Conservation (phyloP, 2,329 filamentous ascomycete species). For the Monosporascus cannonballus region DNA sequence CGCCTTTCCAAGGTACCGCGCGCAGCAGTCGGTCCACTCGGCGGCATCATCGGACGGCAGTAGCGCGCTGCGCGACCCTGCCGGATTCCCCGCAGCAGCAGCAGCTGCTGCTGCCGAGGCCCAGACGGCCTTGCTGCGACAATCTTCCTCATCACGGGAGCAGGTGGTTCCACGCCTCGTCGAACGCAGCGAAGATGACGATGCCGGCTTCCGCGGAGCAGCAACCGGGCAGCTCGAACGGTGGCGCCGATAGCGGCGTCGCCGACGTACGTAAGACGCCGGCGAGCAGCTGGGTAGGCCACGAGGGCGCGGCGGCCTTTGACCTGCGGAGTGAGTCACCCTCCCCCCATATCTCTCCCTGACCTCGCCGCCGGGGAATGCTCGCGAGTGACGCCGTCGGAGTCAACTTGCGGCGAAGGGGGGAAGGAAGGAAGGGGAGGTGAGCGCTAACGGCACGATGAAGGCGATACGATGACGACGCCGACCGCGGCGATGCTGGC, state of each 20-base stretch:
- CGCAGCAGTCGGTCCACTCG: no score
- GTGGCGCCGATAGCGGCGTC: background rate
- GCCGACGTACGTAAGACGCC: background rate
- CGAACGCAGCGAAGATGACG: background rate
- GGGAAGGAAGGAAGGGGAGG: no score
- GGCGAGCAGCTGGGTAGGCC: slow-evolving; percentile 23
- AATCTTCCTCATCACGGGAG: background rate
- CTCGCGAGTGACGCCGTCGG: no score
- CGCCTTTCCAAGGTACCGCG: no score
- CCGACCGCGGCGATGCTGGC: slow-evolving; percentile 65
- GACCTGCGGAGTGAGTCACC: slow-evolving; percentile 24
- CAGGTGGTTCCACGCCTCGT: background rate
- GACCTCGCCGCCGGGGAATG: no score
- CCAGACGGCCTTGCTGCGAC: background rate
- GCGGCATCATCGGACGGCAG: no score
- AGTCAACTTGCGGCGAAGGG: no score
- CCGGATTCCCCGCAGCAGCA: background rate
- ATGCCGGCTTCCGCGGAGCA: background rate
- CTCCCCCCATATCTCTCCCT: no score
- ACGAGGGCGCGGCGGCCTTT: slow-evolving; percentile 24
- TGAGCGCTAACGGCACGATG: background rate
- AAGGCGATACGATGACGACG: slow-evolving; percentile 63
- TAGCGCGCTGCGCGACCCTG: no score
- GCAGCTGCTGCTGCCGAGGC: background rate
- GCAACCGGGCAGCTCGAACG: background rate